Evolutionary conservation across 805 yeast genomes (phyloP), one percentile per base, ranked within the genome.

Genomic region (Candida multigemmis): DNA sequence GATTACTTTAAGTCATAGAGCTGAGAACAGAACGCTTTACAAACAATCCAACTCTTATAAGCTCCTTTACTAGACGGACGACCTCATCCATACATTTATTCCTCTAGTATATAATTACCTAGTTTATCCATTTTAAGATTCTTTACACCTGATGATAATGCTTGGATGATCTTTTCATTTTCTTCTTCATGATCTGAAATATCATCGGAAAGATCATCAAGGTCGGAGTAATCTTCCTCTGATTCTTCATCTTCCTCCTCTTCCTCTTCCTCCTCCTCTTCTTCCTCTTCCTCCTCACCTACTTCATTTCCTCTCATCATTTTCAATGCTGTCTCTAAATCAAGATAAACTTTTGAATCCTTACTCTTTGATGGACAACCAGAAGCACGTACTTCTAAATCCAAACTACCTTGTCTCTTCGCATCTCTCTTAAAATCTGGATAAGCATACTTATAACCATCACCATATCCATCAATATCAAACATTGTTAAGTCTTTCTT

Each of bases 301-400:
- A 35, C 46, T 7, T 42, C 49, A 7, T 43, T 41, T 5, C 40
- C 49, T 54, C 84, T 68, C 85, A 77, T 77, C 3, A 66, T 57
- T 20, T 68, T 66, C 26, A 86, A 74, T 2, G 94, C 95, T 21
- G 62, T 66, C 48, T 86, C 96, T 41, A 86, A 63, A 28, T 80
- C 87, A n/a, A n/a, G n/a, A n/a, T n/a, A n/a, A n/a, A n/a, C n/a
- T 19, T 26, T 32, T 11, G 30, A 27, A 24, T 37, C 41, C 19
- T 34, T 34, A 24, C 28, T 37, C 42, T 68, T 65, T 23, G 60
- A 69, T 35, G 45, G 46, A 44, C 68, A 85, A 1, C 99, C 99
- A 1, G 95, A 84, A 1, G 98, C 98, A 42, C 80, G 78, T 2
- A 91, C 93, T 36, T 77, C 74, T n/a, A 74, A 68, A 56, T 91